Evolutionary conservation across 225 moss, liverwort and hornwort genomes (phyloP).

Genomic region (Pleurozium schreberi): DNA sequence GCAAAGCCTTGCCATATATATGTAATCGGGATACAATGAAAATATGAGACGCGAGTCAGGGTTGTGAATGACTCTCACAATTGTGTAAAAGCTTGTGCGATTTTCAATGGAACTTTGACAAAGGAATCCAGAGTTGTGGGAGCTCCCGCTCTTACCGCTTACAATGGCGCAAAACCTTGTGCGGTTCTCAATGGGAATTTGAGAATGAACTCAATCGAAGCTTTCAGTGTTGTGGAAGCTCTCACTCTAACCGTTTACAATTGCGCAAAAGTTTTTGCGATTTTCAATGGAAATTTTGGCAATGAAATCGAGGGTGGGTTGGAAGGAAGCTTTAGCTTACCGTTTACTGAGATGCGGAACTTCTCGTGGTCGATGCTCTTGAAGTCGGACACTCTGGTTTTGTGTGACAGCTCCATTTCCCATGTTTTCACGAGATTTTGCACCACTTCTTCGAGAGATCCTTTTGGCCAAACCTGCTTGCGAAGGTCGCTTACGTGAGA

Average conservation of each 20-base stretch:
- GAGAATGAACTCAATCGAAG: not conserved
- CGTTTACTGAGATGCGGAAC: constrained; percentile 62
- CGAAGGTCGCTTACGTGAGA: not conserved
- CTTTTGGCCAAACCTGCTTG: constrained; percentile 63
- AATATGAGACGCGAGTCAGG: not conserved
- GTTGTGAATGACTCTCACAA: not conserved
- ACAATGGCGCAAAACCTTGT: not conserved
- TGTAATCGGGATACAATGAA: not conserved
- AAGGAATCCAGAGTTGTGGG: not conserved
- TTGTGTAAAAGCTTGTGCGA: not conserved
- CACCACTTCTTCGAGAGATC: constrained; percentile 60
- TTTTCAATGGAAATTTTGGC: not conserved
- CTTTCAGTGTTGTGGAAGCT: not conserved
- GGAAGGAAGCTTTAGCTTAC: not conserved
- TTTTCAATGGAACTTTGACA: not conserved
- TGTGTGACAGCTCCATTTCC: constrained; percentile 93
- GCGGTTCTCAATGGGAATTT: not conserved
- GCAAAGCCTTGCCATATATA: not conserved
- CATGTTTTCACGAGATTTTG: constrained; percentile 80
- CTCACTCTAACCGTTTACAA: not conserved
- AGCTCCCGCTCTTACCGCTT: not conserved
- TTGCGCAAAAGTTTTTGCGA: not conserved
- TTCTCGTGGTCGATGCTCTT: constrained; percentile 58
- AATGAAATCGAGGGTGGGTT: not conserved
- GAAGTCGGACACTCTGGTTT: constrained; percentile 36